These are phyloP conservation scores for Keithomyces neogunnii DNA, from an alignment of 2,329 filamentous ascomycete species.

Conservation along the genomic window DNA sequence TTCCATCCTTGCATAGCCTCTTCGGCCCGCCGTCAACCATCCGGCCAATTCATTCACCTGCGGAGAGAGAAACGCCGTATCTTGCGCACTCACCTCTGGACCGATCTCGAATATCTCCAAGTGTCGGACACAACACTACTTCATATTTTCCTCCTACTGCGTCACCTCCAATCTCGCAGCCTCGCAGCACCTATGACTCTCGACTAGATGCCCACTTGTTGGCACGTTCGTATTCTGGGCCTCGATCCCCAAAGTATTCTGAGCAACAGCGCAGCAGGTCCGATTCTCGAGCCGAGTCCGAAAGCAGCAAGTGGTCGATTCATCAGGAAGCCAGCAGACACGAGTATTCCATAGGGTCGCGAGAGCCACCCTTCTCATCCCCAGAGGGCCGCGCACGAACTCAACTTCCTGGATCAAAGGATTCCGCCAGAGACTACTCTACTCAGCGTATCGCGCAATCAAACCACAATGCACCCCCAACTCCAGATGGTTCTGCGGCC, in stretches of 20 bases:
- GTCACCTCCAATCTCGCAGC: conserved; percentile 31
- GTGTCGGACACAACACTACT: conserved; percentile 27
- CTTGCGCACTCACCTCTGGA: conserved; percentile 39
- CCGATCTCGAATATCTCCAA: conserved; percentile 31
- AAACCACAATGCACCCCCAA: conserved; percentile 18
- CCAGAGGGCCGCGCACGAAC: conserved; percentile 25
- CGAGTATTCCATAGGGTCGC: conserved; percentile 38
- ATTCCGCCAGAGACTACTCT: conserved; percentile 18
- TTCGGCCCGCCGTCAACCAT: conserved; percentile 40
- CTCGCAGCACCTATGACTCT: conserved; percentile 37
- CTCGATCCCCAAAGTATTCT: conserved; percentile 35
- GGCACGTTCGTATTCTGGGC: conserved; percentile 29
- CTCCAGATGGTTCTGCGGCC: conserved; percentile 17
- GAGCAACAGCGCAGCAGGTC: conserved; percentile 28
- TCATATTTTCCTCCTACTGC: conserved; percentile 39
- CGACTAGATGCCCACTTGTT: conserved; percentile 32
- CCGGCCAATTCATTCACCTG: conserved; percentile 36
- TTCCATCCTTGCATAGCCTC: conserved; percentile 49
- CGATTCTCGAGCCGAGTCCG: conserved; percentile 28
- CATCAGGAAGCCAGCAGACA: conserved; percentile 31
- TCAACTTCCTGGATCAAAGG: conserved; percentile 28
- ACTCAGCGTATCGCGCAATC: conserved; percentile 18
- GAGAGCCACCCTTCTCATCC: conserved; percentile 26
- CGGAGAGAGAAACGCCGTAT: conserved; percentile 36
- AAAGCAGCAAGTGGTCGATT: conserved; percentile 27